Evolutionary conservation across 352 stramenopile genomes (phyloP).

Genomic region (Globisporangium splendens): DNA sequence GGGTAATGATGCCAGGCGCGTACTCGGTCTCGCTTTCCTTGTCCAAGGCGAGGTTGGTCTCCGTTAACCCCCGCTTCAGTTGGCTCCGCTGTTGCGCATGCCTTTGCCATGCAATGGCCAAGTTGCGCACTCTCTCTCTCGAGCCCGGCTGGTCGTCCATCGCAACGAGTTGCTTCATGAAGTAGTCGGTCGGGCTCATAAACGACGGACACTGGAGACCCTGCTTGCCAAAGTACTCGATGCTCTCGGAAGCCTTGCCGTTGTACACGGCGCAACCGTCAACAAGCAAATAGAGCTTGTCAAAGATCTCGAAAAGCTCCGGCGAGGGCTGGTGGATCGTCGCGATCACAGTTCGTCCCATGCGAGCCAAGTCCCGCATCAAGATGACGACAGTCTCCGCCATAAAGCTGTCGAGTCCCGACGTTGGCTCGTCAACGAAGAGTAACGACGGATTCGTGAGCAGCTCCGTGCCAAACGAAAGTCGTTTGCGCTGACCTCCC

Average conservation of each 20-base stretch:
- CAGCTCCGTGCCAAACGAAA: constrained; percentile 79
- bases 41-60: constrained; percentile 2
- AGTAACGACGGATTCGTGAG: constrained; percentile 64
- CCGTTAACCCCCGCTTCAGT: background rate
- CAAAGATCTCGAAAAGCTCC: constrained; percentile 38
- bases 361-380: constrained; percentile 55
- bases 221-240: constrained; percentile 26
- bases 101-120: constrained; percentile 19
- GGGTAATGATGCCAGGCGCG: constrained; percentile 8
- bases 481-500: constrained; percentile 74
- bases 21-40: constrained; percentile 11
- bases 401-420: constrained; percentile 42
- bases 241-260: constrained; percentile 32
- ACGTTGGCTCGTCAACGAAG: constrained; percentile 81
- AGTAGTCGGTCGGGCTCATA: constrained; percentile 43
- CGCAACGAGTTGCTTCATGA: constrained; percentile 38
- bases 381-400: constrained; percentile 31
- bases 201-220: constrained; percentile 31
- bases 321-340: constrained; percentile 84
- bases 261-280: constrained; percentile 34
- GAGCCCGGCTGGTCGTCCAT: constrained; percentile 25
- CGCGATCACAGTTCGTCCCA: constrained; percentile 75
- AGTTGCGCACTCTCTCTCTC: constrained; percentile 17
- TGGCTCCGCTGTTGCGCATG: constrained; percentile 1
- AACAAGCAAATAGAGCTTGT: constrained; percentile 33